Conservation (phyloP, 768 basidiomycete species). For the Rhodocollybia butyracea region DNA sequence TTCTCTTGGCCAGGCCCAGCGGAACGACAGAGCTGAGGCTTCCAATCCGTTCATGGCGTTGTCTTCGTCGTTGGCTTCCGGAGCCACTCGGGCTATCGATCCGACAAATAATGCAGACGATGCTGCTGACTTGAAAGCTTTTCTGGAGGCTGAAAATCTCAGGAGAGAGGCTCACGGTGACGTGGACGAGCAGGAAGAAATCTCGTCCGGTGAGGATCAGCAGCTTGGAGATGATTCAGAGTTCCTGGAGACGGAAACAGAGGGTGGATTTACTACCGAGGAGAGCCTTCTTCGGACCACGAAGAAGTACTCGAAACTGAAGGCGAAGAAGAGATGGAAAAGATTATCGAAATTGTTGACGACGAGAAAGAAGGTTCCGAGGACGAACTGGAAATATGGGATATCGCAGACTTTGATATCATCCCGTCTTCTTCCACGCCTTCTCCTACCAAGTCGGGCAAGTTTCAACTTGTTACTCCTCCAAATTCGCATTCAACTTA, state of each 20-base stretch:
- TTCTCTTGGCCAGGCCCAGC: constrained; percentile 19
- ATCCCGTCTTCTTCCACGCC: constrained; percentile 20
- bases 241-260: background rate
- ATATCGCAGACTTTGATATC: constrained; percentile 37
- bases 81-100: constrained; percentile 7
- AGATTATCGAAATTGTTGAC: background rate
- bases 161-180: constrained; percentile 48
- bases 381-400: constrained; percentile 36
- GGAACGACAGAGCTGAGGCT: constrained; percentile 13
- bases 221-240: constrained; percentile 5
- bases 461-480: constrained; percentile 37
- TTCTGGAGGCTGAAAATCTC: constrained; percentile 59
- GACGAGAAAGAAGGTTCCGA: constrained; percentile 20
- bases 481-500: constrained; percentile 34
- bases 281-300: background rate
- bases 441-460: constrained; percentile 6
- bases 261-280: constrained; percentile 1
- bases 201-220: constrained; percentile 10
- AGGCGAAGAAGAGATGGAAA: background rate
- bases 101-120: constrained; percentile 39
- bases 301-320: background rate
- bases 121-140: constrained; percentile 61
- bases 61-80: background rate
- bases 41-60: background rate
- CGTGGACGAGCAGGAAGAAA: constrained; percentile 38